phyloP scores from a whole-genome alignment of 2,329 filamentous ascomycete genomes.

The Paecilomyces sp. region DNA sequence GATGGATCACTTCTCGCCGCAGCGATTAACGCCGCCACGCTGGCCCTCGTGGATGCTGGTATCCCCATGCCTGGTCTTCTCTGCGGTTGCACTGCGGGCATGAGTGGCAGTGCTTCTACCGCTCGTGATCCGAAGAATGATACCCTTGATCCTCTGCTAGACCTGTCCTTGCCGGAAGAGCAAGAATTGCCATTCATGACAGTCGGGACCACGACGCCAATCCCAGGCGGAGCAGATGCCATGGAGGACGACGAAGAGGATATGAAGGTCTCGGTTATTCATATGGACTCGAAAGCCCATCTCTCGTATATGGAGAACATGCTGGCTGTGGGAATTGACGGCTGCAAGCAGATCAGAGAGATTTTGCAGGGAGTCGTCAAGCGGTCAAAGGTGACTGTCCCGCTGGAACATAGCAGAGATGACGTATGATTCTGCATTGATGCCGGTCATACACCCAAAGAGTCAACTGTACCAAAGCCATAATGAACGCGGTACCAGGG shows the following conservation, averaged over 20 bases:
- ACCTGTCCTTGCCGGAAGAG: conserved; percentile 39
- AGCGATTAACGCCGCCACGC: conserved; percentile 81
- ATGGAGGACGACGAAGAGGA: conserved; percentile 38
- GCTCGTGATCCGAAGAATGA: conserved; percentile 34
- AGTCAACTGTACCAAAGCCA: background rate
- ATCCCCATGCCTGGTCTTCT: conserved; percentile 94
- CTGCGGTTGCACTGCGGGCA: conserved; percentile 78
- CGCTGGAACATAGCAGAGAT: background rate
- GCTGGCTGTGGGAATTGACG: conserved; percentile 86
- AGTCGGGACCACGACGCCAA: conserved; percentile 57
- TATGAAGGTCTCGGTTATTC: conserved; percentile 63
- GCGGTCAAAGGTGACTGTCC: conserved; percentile 27
- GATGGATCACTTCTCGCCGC: conserved; percentile 87
- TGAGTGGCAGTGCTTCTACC: conserved; percentile 41
- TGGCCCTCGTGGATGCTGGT: conserved; percentile 89
- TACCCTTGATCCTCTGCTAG: conserved; percentile 35
- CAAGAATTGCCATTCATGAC: conserved; percentile 85
- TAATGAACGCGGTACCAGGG: background rate
- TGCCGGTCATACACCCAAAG: background rate
- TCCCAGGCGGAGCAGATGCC: conserved; percentile 48
- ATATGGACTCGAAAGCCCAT: conserved; percentile 86
- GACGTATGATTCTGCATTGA: conserved; percentile 1
- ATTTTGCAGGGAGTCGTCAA: conserved; percentile 76
- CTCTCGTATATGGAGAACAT: conserved; percentile 75
- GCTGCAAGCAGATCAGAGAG: conserved; percentile 75